Evolutionary conservation across 1,284 basidiomycete species (phyloP), one percentile per base, ranked within the genome.

Genomic region (Naganishia sp.): DNA sequence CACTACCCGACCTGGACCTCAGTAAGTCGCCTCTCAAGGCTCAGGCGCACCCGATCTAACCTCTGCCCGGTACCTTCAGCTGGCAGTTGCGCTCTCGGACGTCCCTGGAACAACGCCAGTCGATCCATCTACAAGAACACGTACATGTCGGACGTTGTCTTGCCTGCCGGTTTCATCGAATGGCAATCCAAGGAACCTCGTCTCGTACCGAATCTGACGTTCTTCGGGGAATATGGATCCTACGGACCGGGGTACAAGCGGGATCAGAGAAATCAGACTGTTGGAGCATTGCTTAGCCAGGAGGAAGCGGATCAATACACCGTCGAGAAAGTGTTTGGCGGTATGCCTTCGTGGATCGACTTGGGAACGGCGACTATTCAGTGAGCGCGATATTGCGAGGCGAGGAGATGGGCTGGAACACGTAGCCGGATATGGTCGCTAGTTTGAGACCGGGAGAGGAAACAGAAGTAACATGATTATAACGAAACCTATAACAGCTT

Each of bases 21-120:
- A 55, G 64, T 64, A 53, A 16, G 65, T 18, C 16, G 25, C n/a
- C 9, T 46, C 21, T 18, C 16, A 3, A 2, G 18, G 7, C 48
- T 23, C 6, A 16, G 31, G 1, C 16, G 6, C 9, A 3, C 15
- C 33, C 23, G 6, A 4, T 21, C 59, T 39, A 3, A 16, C 36
- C n/a, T 21, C 21, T 43, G 23, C 33, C 13, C 43, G 66, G 63
- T 55, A 21, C 42, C 36, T 7, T 13, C 36, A 39, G 36, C 36
- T 39, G 36, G 52, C 25, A 43, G 36, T 7, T 54, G 49, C 25
- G 65, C 71, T 15, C 67, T 72, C 25, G 71, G 71, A 28, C 66
- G 71, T 44, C 71, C 71, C 6, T 72, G 71, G 71, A 70, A 70
- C 64, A 72, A 72, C 54, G 64, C 64, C 21, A 65, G 55, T 15